These are phyloP conservation scores for Claviceps pusilla DNA, from an alignment of 2,329 filamentous ascomycete species.

Conservation along the genomic window DNA sequence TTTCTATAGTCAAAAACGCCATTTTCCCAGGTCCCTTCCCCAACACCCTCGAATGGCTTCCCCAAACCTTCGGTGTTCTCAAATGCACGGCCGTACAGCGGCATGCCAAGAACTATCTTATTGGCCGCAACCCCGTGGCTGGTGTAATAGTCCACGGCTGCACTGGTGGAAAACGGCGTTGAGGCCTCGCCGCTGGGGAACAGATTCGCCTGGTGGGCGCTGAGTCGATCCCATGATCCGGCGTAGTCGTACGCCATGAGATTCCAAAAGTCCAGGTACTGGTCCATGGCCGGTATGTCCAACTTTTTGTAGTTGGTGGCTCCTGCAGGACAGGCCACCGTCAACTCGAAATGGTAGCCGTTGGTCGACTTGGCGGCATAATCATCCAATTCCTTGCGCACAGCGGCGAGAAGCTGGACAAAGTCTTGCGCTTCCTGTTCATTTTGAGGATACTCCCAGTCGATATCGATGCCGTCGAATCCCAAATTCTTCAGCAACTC, in stretches of 20 bases:
- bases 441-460: slow-evolving; percentile 52
- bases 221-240: slow-evolving; percentile 58
- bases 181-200: slow-evolving; percentile 42
- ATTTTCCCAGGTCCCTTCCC: slow-evolving; percentile 68
- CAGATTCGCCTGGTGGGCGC: slow-evolving; percentile 74
- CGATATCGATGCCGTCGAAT: slow-evolving; percentile 56
- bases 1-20: slow-evolving; percentile 84
- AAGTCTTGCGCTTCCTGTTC: slow-evolving; percentile 39
- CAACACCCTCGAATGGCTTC: slow-evolving; percentile 52
- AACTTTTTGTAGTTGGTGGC: slow-evolving; percentile 47
- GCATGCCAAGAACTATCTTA: slow-evolving; percentile 85
- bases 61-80: slow-evolving; percentile 63
- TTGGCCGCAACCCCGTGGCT: slow-evolving; percentile 43
- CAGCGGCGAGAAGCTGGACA: slow-evolving; percentile 42
- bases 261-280: slow-evolving; percentile 58
- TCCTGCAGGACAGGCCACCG: slow-evolving; percentile 49
- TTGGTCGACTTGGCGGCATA: slow-evolving; percentile 31
- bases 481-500: slow-evolving; percentile 65
- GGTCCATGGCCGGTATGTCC: slow-evolving; percentile 49
- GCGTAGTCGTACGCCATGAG: slow-evolving; percentile 83
- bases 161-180: slow-evolving; percentile 65
- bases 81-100: slow-evolving; percentile 80
- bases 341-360: slow-evolving; percentile 45
- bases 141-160: slow-evolving; percentile 58
- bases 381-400: slow-evolving; percentile 41